Conservation (phyloP, 164 flowering plant genomes). For the Hamamelis virginiana region DNA sequence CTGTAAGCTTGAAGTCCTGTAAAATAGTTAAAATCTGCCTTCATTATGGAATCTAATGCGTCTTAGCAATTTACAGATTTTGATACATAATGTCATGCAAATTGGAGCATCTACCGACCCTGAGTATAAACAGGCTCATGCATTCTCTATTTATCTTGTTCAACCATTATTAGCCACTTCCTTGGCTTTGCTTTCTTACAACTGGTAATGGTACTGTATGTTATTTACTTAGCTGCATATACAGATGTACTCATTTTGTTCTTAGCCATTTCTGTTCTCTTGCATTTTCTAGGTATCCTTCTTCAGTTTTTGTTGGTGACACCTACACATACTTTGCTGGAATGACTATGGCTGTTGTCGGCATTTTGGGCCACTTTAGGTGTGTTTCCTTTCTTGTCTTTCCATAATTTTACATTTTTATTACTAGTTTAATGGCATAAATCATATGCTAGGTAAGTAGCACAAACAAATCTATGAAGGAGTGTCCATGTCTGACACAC, state of each 20-base stretch:
- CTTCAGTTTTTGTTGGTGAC: slow-evolving; percentile 98
- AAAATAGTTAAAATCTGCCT: slow-evolving; percentile 6
- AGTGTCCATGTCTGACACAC: too few relatives aligned
- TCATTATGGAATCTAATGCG: slow-evolving; percentile 12
- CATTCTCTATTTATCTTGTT: slow-evolving; percentile 85
- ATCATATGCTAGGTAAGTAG: too few relatives aligned
- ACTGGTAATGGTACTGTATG: slow-evolving; percentile 55
- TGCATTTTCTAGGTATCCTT: slow-evolving; percentile 73
- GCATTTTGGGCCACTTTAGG: slow-evolving; percentile 96
- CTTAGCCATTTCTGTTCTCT: slow-evolving; percentile 2
- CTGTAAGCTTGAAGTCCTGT: slow-evolving; percentile 58
- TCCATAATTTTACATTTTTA: too few relatives aligned
- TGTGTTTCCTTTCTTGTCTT: slow-evolving; percentile 21
- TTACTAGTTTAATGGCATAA: too few relatives aligned
- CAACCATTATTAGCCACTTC: slow-evolving; percentile 91
- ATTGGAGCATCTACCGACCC: slow-evolving; percentile 86
- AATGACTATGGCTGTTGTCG: slow-evolving; percentile 96
- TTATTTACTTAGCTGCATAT: too few relatives aligned
- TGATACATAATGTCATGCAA: slow-evolving; percentile 94
- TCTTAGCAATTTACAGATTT: slow-evolving; percentile 49
- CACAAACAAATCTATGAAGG: too few relatives aligned
- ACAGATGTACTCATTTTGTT: background rate
- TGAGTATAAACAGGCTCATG: slow-evolving; percentile 91
- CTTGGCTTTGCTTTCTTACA: slow-evolving; percentile 79
- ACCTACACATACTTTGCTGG: slow-evolving; percentile 98